A percentile compares a stretch with the other conserved stretches of the same genome.
phyloP scores from a whole-genome alignment of 345 rosid genomes.

The Populus simonii region DNA sequence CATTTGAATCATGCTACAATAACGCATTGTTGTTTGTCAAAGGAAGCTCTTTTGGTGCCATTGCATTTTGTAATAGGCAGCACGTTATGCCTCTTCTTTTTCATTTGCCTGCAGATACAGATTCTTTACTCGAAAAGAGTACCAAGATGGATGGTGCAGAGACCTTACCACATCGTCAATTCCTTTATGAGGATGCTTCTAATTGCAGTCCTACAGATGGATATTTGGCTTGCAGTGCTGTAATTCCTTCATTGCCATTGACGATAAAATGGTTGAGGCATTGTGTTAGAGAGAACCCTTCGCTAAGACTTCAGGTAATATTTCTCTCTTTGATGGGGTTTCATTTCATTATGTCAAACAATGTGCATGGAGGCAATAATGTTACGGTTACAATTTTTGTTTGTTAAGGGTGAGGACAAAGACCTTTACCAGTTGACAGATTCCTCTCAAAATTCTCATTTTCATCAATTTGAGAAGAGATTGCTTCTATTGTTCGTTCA shows the following conservation, averaged over 20 bases:
- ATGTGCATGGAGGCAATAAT: neutral
- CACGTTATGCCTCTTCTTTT: neutral
- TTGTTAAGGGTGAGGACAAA: neutral
- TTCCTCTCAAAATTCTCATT: neutral
- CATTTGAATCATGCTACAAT: neutral
- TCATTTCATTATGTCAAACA: neutral
- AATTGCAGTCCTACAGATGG: slow-evolving; percentile 35
- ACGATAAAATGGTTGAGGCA: slow-evolving; percentile 74
- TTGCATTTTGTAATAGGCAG: neutral
- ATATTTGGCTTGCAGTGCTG: slow-evolving; percentile 48
- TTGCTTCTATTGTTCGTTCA: neutral
- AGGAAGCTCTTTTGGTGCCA: neutral
- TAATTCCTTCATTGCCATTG: slow-evolving; percentile 69
- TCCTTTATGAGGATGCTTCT: slow-evolving; percentile 53
- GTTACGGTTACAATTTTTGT: neutral
- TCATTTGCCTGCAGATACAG: slow-evolving; percentile 24
- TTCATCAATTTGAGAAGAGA: neutral
- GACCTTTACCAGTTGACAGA: neutral
- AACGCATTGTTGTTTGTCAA: neutral
- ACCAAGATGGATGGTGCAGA: slow-evolving; percentile 21
- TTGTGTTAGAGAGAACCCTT: slow-evolving; percentile 61
- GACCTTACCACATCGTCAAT: slow-evolving; percentile 50
- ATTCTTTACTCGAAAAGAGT: slow-evolving; percentile 39
- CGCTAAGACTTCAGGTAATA: slow-evolving; percentile 61
- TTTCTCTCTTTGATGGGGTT: neutral